A percentile compares a stretch with the other conserved stretches of the same genome.
These are phyloP conservation scores for Anisodus tanguticus DNA, from an alignment of 257 asterid species.

Conservation along the genomic window DNA sequence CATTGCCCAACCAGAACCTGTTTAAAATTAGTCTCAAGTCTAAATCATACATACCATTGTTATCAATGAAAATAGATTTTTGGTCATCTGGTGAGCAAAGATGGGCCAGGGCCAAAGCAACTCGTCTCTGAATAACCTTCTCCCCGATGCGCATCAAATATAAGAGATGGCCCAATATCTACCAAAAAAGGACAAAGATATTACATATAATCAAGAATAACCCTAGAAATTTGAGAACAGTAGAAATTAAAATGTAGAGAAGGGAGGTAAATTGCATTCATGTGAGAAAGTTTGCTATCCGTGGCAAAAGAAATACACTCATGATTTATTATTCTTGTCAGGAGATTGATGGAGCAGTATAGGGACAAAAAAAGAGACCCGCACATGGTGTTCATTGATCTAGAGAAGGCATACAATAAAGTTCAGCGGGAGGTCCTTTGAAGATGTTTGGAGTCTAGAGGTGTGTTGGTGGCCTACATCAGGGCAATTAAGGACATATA, in stretches of 20 bases:
- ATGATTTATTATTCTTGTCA: not conserved
- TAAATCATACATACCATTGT: conserved; percentile 57
- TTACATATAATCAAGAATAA: conserved; percentile 8
- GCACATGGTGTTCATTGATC: no score
- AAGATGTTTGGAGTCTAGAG: no score
- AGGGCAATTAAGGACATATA: no score
- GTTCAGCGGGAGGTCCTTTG: no score
- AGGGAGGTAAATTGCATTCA: not conserved
- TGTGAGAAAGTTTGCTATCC: not conserved
- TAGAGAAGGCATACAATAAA: no score
- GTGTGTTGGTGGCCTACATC: no score
- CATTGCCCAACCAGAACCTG: not conserved
- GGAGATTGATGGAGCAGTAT: no score
- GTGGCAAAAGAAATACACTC: not conserved
- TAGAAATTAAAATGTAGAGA: not conserved
- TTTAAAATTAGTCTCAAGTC: not conserved
- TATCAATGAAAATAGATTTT: conserved; percentile 75
- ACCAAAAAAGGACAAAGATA: conserved; percentile 33
- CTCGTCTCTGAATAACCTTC: conserved; percentile 72
- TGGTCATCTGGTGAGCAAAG: conserved; percentile 92
- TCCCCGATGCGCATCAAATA: conserved; percentile 90
- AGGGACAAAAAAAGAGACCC: no score
- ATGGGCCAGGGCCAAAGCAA: conserved; percentile 94
- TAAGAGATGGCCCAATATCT: conserved; percentile 87
- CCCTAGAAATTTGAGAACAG: not conserved